Evolutionary conservation across 2,329 filamentous ascomycete species (phyloP).

Genomic region (Shiraia bambusicola): DNA sequence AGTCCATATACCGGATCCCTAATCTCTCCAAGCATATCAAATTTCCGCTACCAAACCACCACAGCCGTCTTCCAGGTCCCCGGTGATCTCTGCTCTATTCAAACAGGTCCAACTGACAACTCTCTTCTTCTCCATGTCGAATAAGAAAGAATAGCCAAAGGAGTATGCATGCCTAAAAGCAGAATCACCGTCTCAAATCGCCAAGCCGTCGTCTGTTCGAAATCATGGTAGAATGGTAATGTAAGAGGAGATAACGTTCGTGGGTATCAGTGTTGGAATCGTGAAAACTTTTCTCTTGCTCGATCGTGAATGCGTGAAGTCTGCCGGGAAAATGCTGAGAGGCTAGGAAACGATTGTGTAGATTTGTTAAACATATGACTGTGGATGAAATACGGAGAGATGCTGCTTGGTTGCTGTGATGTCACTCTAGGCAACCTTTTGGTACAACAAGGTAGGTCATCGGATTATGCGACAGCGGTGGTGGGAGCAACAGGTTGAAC

Average conservation of each 20-base stretch:
- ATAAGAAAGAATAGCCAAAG: slow-evolving; percentile 5
- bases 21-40: slow-evolving; percentile 23
- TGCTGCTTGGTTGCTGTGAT: slow-evolving; percentile 14
- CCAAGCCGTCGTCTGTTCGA: slow-evolving; percentile 42
- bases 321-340: slow-evolving; percentile 38
- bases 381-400: slow-evolving; percentile 9
- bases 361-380: slow-evolving; percentile 11
- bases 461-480: slow-evolving; percentile 40
- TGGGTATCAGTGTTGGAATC: slow-evolving; percentile 50
- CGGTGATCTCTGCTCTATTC: slow-evolving; percentile 26
- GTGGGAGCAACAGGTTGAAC: slow-evolving; percentile 47
- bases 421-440: slow-evolving; percentile 17
- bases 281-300: slow-evolving; percentile 43
- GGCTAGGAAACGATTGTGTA: slow-evolving; percentile 38
- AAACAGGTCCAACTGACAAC: slow-evolving; percentile 19
- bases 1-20: slow-evolving; percentile 18
- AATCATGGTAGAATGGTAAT: slow-evolving; percentile 42
- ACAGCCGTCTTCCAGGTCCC: slow-evolving; percentile 37
- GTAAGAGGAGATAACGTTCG: slow-evolving; percentile 43
- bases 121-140: not conserved
- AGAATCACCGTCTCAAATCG: slow-evolving; percentile 32
- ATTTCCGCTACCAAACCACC: slow-evolving; percentile 34
- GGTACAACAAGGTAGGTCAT: slow-evolving; percentile 1
- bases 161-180: slow-evolving; percentile 17
- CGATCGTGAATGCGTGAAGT: slow-evolving; percentile 43